Percentiles rank a stretch among this genome's conserved stretches.
These are phyloP conservation scores for Chaetomium fimeti DNA, from an alignment of 495 filamentous ascomycete genomes.

Conservation along the genomic window DNA sequence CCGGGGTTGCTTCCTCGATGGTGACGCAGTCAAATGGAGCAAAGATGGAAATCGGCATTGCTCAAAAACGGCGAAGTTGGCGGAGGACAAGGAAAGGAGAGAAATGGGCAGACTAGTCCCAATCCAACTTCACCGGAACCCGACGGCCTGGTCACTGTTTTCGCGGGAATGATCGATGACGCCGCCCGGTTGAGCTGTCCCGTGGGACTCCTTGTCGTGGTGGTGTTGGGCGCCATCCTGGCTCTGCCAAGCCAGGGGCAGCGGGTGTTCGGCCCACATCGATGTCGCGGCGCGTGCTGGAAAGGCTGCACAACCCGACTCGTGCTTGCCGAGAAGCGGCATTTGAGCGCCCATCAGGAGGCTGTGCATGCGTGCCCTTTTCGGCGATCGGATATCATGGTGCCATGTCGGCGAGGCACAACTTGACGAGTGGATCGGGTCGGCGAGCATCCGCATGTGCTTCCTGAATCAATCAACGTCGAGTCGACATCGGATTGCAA, in stretches of 20 bases:
- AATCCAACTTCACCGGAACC: background rate
- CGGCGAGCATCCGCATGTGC: background rate
- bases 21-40: background rate
- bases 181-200: background rate
- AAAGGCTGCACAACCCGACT: slow-evolving; percentile 6
- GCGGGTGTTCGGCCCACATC: slow-evolving; percentile 8
- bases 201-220: background rate
- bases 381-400: background rate
- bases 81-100: background rate
- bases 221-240: background rate
- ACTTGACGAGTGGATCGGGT: background rate
- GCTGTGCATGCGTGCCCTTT: background rate
- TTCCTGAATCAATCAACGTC: background rate
- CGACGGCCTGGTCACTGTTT: background rate
- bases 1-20: no score
- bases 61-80: background rate
- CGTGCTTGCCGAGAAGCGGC: slow-evolving; percentile 13
- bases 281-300: slow-evolving; percentile 9
- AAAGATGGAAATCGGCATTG: background rate
- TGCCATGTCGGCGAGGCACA: slow-evolving; percentile 7
- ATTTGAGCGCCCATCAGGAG: background rate
- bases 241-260: slow-evolving; percentile 3
- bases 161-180: background rate
- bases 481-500: no score
- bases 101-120: background rate